Conservation (phyloP, 2,329 filamentous ascomycete genomes). For the Verticillium alfalfae region DNA sequence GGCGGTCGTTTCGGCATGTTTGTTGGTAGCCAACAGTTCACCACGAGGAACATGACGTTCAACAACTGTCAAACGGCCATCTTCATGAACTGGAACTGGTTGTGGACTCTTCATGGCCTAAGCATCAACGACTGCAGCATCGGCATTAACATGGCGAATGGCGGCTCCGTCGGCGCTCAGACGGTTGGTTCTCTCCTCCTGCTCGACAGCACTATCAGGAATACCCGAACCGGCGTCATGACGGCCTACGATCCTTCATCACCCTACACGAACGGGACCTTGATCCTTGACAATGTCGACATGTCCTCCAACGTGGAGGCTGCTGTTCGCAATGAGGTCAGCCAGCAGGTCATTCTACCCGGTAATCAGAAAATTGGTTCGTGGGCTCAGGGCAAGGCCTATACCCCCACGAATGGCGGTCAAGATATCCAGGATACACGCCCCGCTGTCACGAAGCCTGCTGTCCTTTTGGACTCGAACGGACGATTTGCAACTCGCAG, state of each 20-base stretch:
- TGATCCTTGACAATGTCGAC: conserved; percentile 87
- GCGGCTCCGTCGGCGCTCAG: conserved; percentile 50
- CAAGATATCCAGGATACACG: conserved; percentile 56
- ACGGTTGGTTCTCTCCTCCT: conserved; percentile 82
- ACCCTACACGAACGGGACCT: conserved; percentile 68
- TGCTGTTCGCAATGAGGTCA: conserved; percentile 58
- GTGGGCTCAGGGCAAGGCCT: conserved; percentile 77
- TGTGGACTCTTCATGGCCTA: conserved; percentile 74
- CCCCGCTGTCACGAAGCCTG: conserved; percentile 56
- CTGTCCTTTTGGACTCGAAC: conserved; percentile 52
- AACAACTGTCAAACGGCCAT: conserved; percentile 77
- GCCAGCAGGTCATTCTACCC: conserved; percentile 54
- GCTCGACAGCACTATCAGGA: conserved; percentile 72
- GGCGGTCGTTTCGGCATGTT: conserved; percentile 75
- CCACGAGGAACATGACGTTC: conserved; percentile 76
- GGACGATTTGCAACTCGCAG: conserved; percentile 75
- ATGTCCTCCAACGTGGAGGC: conserved; percentile 61
- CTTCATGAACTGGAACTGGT: conserved; percentile 90
- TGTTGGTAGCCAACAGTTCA: conserved; percentile 84
- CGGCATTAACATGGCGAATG: conserved; percentile 73
- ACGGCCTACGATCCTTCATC: conserved; percentile 64
- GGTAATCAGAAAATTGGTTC: conserved; percentile 65
- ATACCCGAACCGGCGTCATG: conserved; percentile 70
- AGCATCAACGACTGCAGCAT: conserved; percentile 69
- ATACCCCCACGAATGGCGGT: conserved; percentile 42